phyloP scores from a whole-genome alignment of 345 rosid species.

The Orychophragmus violaceus region DNA sequence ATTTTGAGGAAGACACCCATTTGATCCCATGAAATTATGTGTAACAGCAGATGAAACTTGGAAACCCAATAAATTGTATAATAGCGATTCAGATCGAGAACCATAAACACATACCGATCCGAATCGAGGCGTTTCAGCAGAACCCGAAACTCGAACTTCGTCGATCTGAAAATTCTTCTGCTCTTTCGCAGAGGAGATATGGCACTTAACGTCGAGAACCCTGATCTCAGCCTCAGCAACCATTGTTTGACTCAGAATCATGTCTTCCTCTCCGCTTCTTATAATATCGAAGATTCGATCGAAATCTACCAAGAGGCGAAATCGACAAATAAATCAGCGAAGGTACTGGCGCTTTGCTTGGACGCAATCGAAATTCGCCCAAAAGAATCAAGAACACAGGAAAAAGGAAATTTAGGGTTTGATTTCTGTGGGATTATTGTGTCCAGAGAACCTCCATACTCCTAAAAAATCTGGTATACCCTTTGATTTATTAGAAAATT shows the following conservation, averaged over 20 bases:
- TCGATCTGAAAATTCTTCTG: constrained; percentile 24
- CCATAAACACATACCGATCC: constrained; percentile 27
- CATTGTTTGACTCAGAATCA: constrained; percentile 32
- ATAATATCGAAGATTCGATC: constrained; percentile 2
- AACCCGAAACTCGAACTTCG: constrained; percentile 16
- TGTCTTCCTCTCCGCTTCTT: background rate
- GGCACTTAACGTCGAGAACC: constrained; percentile 32
- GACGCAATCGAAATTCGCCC: constrained; percentile 28
- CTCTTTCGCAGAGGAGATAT: constrained; percentile 19
- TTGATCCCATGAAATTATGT: too few relatives aligned
- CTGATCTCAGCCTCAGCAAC: constrained; percentile 28
- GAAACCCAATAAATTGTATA: background rate
- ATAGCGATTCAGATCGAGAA: constrained; percentile 4
- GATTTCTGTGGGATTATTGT: too few relatives aligned
- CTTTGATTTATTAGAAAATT: too few relatives aligned
- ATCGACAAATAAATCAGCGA: too few relatives aligned
- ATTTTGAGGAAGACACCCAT: background rate
- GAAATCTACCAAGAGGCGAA: background rate
- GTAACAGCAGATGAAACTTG: too few relatives aligned
- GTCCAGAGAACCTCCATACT: too few relatives aligned
- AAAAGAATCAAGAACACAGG: constrained; percentile 12
- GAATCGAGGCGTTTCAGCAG: constrained; percentile 27
- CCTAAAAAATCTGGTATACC: too few relatives aligned
- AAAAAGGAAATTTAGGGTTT: constrained; percentile 20
- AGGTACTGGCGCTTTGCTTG: too few relatives aligned